These are phyloP conservation scores for Aspergillus panamensis DNA, from an alignment of 495 filamentous ascomycete species.

Conservation along the genomic window DNA sequence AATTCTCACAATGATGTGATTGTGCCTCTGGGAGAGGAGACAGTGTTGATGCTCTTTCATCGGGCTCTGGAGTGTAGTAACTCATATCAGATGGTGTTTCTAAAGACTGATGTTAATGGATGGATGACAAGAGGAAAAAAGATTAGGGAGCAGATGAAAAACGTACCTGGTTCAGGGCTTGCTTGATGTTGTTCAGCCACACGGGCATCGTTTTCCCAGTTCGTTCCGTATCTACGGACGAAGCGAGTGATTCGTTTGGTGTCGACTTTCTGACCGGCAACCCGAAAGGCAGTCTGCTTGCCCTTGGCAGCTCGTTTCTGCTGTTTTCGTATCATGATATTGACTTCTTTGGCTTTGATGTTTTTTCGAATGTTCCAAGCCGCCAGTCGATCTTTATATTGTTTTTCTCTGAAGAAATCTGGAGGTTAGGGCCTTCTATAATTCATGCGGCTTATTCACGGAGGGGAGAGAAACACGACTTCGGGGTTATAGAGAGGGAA, in stretches of 20 bases:
- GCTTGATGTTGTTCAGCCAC: constrained; percentile 13
- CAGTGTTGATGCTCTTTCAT: constrained; percentile 32
- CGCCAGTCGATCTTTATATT: constrained; percentile 46
- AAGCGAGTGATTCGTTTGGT: constrained; percentile 40
- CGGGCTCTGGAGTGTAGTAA: constrained; percentile 40
- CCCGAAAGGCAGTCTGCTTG: constrained; percentile 43
- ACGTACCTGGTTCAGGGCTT: constrained; percentile 39
- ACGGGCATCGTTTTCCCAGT: constrained; percentile 26
- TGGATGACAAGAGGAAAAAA: neutral
- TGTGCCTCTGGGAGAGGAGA: constrained; percentile 33
- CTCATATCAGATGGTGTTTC: constrained; percentile 45
- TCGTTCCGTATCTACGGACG: constrained; percentile 32
- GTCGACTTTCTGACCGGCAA: constrained; percentile 38
- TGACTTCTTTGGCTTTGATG: constrained; percentile 43
- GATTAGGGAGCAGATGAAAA: neutral
- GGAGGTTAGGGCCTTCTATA: constrained; percentile 15
- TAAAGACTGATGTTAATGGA: constrained; percentile 15
- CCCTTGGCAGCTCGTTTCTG: constrained; percentile 41
- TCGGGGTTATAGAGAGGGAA: neutral
- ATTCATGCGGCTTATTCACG: neutral
- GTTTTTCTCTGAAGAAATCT: constrained; percentile 39
- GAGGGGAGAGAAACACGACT: too few species aligned
- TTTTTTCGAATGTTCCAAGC: constrained; percentile 45
- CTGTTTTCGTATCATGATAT: constrained; percentile 44
- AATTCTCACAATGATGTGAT: constrained; percentile 29